Base-by-base conservation (phyloP, 2,329 filamentous ascomycete genomes). In the Fusarium bulbicola region DNA sequence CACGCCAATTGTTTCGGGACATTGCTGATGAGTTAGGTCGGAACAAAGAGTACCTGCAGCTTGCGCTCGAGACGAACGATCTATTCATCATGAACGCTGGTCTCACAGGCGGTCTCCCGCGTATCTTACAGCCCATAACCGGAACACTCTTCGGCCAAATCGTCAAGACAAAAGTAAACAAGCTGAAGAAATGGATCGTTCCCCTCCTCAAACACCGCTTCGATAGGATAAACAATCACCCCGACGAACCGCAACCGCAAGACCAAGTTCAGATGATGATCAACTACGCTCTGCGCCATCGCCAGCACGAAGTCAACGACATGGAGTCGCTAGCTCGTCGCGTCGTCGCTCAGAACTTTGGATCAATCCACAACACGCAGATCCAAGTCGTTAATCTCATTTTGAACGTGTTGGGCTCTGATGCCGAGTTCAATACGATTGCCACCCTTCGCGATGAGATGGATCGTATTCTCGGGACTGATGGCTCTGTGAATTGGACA, bases 221-320 rank as follows among this genome's bases (percentile, higher is more conserved):
- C 7, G 60, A 70, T 5, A 34, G 46, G 24, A 43, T 66, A 6
- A 21, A 49, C 6, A 53, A 71, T 5, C 64, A 75, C 7, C 57
- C 66, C 0, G 66, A 70, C 6, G 57, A 76, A 6, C 54, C 59
- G 0, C 77, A 78, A 13, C 82, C 82, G 1, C 76, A 80, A 18
- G 84, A 86, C 43, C 79, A 81, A 24, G 52, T 85, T 6, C 84
- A 85, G 68, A 81, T 83, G 75, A 84, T 85, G 81, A 66, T 85
- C 7, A 77, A 79, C 9, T 84, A 78, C 52, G 85, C 81, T 3
- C 62, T 79, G n/a, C 79, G 79, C 26, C 77, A 85, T 49, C 79
- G 84, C 2, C 81, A 79, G 0, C 58, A 82, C 1, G 84, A 86
- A 67, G 76, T 82, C 5, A 68, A 78, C 14, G 74, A 77, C 46